phyloP scores from a whole-genome alignment of 2,329 filamentous ascomycete species.

The Fusarium sp. region DNA sequence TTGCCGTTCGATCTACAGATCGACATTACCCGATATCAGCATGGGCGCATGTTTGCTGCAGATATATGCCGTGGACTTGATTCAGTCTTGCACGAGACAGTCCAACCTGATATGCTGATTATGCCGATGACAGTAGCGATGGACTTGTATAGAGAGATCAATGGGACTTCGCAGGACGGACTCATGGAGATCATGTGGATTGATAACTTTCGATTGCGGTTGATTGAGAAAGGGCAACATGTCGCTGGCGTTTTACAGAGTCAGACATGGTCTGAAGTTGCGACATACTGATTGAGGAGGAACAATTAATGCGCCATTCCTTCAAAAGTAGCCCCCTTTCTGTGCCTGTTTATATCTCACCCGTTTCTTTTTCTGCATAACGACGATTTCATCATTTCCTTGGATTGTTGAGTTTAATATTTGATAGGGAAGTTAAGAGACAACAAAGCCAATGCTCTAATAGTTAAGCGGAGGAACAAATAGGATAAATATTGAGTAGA shows the following conservation, averaged over 20 bases:
- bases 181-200: conserved; percentile 64
- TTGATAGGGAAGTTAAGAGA: neutral
- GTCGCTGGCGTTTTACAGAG: conserved; percentile 57
- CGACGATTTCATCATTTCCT: neutral
- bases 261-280: conserved; percentile 57
- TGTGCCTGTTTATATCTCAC: neutral
- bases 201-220: conserved; percentile 57
- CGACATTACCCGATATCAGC: conserved; percentile 59
- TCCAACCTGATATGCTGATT: conserved; percentile 62
- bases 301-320: neutral
- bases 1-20: conserved; percentile 57
- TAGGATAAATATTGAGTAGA: neutral
- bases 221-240: conserved; percentile 58
- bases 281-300: conserved; percentile 41
- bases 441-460: conserved; percentile 1
- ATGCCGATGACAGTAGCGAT: conserved; percentile 60
- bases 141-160: conserved; percentile 58
- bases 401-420: neutral
- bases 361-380: conserved; percentile 2
- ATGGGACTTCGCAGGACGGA: conserved; percentile 56
- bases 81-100: conserved; percentile 58
- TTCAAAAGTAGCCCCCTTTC: neutral
- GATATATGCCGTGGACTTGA: conserved; percentile 67
- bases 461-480: neutral
- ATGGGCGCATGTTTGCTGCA: conserved; percentile 60